Conservation (phyloP, 1,139 yeast genomes). For the Taphrina confusa region DNA sequence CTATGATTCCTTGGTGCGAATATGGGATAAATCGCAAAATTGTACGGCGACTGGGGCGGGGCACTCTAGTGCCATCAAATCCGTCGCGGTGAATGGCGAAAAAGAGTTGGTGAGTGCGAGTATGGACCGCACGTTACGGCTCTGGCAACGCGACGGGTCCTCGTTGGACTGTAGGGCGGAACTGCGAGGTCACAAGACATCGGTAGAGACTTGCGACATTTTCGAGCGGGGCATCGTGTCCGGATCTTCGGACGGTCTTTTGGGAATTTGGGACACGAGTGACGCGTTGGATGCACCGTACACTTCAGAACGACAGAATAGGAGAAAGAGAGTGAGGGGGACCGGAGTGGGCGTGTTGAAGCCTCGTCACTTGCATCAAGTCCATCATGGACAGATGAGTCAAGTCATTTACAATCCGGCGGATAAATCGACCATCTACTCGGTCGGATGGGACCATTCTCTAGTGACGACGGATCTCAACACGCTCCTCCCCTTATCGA, state of each 20-base stretch:
- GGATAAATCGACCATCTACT: slow-evolving; percentile 51
- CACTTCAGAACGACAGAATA: slow-evolving; percentile 6
- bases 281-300: slow-evolving; percentile 11
- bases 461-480: slow-evolving; percentile 93
- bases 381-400: slow-evolving; percentile 12
- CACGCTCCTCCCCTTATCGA: slow-evolving; percentile 77
- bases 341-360: slow-evolving; percentile 32
- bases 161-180: slow-evolving; percentile 7
- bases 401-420: slow-evolving; percentile 12
- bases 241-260: slow-evolving; percentile 24
- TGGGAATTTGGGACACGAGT: slow-evolving; percentile 27
- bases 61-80: slow-evolving; percentile 76
- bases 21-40: slow-evolving; percentile 57
- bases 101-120: slow-evolving; percentile 71
- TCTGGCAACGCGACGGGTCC: slow-evolving; percentile 66
- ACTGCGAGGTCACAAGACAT: slow-evolving; percentile 21
- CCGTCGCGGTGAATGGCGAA: slow-evolving; percentile 87
- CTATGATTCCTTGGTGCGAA: slow-evolving; percentile 89
- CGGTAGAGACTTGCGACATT: slow-evolving; percentile 30
- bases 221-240: slow-evolving; percentile 14
- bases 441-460: slow-evolving; percentile 92
- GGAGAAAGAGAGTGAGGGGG: slow-evolving; percentile 23
- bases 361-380: slow-evolving; percentile 11
- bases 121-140: slow-evolving; percentile 80
- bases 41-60: slow-evolving; percentile 60